A percentile compares a stretch with the other conserved stretches of the same genome.
Evolutionary conservation across 1,139 yeast species (phyloP).

Genomic region (Hansenula sp.): DNA sequence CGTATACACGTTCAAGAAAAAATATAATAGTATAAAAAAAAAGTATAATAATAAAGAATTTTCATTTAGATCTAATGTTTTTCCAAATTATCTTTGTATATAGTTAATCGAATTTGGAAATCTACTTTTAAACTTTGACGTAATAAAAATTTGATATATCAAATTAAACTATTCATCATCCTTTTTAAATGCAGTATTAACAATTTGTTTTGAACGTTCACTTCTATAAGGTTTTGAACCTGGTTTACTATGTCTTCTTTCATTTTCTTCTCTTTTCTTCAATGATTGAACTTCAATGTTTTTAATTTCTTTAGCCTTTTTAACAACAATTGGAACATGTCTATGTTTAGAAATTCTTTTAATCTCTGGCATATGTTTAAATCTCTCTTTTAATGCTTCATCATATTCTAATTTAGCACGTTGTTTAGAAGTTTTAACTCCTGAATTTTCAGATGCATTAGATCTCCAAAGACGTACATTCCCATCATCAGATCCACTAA

Average conservation of each 20-base stretch:
- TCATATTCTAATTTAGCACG: slow-evolving; percentile 86
- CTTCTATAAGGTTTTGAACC: slow-evolving; percentile 60
- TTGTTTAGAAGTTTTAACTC: slow-evolving; percentile 76
- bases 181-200: slow-evolving; percentile 70
- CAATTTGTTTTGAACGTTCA: slow-evolving; percentile 82
- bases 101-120: too few relatives aligned
- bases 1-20: too few relatives aligned
- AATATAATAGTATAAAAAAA: not conserved
- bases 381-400: slow-evolving; percentile 85
- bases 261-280: slow-evolving; percentile 78
- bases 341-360: slow-evolving; percentile 87
- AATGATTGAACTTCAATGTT: slow-evolving; percentile 65
- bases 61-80: not conserved
- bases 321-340: slow-evolving; percentile 82
- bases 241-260: slow-evolving; percentile 70
- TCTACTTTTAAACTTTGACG: too few relatives aligned
- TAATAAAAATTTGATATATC: too few relatives aligned
- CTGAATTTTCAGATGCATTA: slow-evolving; percentile 78
- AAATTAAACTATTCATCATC: slow-evolving; percentile 7
- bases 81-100: too few relatives aligned
- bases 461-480: slow-evolving; percentile 93
- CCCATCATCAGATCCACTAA: slow-evolving; percentile 95
- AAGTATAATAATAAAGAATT: not conserved
- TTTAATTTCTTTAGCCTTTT: slow-evolving; percentile 87
- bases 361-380: slow-evolving; percentile 95